Base-by-base conservation (phyloP, 306 rosid species). In the Morella rubra region DNA sequence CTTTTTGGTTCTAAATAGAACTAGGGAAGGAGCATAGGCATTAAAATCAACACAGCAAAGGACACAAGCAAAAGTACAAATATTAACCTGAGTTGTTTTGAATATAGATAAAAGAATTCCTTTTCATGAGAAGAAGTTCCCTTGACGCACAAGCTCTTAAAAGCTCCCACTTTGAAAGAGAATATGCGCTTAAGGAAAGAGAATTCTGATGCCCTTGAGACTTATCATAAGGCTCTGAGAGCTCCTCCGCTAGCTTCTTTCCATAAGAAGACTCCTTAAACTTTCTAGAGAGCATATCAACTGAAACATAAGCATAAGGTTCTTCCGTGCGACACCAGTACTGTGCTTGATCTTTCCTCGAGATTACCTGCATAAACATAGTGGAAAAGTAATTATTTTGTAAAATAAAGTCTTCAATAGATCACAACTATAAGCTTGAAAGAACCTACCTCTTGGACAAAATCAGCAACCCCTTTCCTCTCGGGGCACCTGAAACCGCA, bases 401-500 rank as follows among this genome's bases (percentile, higher is more conserved):
- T 13, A 15, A 4, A 15, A 62, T 16, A 3, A 62, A 37, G 15
- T 14, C 24, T 64, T 6, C 7, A 40, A 27, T 24, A 60, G 66
- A 60, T 24, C 11, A 60, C 66, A 60, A 24, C 6, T 11, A 11
- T 27, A 32, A 18, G 47, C 45, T 64, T 18, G 8, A 27, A 13
- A 13, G 8, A 20, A 40, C 47, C 40, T 64, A 64, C 69, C 11
- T 64, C 69, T 40, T 64, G 69, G 45, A 64, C 45, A 64, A 64
- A 64, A 64, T 64, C 69, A 40, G 89, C 87, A 11, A 85, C 80
- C 2, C 84, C 83, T 74, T 83, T 87, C 53, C 89, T 79, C 42
- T 80, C 73, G 10, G 89, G 91, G 72, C 87, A 87, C 74, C 55
- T 78, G 66, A 83, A 85, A 27, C 89, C 91, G 15, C 87, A 81